Base-by-base conservation (phyloP, 2,329 filamentous ascomycete genomes). In the Colletotrichum phormii region DNA sequence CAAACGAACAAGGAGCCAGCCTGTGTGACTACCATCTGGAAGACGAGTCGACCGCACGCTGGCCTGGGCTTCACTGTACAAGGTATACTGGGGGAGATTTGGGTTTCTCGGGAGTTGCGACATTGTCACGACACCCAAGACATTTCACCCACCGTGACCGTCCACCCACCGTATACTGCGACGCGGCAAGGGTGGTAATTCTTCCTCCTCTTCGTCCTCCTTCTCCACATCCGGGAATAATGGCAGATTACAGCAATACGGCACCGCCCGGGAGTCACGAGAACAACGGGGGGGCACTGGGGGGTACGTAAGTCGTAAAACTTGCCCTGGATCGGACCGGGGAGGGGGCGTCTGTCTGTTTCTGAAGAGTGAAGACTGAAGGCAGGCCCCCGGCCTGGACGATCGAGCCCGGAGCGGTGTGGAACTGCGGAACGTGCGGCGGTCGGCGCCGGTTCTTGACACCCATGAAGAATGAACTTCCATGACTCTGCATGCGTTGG, bases 381-480 rank as follows among this genome's bases (percentile, higher is more conserved):
- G 26, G 26, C 26, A 29, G 26, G 26, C 26, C 13, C 31, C n/a
- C 9, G 9, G 22, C 53, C 64, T 26, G 26, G 24, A 18, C 58
- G 35, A n/a, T 59, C 64, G 46, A 18, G 65, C 49, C 58, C 65
- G 65, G 59, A 64, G 46, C 64, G 64, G 62, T 33, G 67, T 70
- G 51, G 57, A 37, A n/a, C 51, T 51, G 35, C 31, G 67, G 15
- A 64, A 13, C 24, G 51, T 29, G 15, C 35, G 61, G 62, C 35
- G 64, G 64, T 42, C 26, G 68, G 57, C 53, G 64, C 49, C 68
- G 64, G 66, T 46, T 68, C 15, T 51, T 3, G 29, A 22, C 24
- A 33, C 33, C 8, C 33, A 35, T 35, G 33, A 35, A 35, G 33
- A 35, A 35, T 35, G 33, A 35, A 8, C 33, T 8, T 35, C 7